These are phyloP conservation scores for Dactylellina haptotyla DNA, from an alignment of 2,329 filamentous ascomycete species.

Conservation along the genomic window DNA sequence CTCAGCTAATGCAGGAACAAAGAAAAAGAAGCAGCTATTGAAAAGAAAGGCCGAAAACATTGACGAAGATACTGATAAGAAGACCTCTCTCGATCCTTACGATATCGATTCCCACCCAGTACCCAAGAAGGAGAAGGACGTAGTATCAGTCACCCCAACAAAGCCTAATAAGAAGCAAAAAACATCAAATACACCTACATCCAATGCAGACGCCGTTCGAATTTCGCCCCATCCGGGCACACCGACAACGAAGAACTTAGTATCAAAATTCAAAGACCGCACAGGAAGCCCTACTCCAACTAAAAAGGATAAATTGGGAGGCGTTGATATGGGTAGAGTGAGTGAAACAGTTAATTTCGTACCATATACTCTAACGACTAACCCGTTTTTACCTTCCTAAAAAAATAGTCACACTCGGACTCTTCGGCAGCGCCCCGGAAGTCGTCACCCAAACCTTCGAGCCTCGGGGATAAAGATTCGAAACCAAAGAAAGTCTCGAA, in stretches of 20 bases:
- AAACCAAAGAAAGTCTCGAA: conserved; percentile 41
- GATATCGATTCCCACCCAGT: conserved; percentile 46
- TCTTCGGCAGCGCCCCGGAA: conserved; percentile 18
- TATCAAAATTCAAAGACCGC: conserved; percentile 48
- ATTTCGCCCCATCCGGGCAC: conserved; percentile 47
- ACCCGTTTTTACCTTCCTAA: too few species aligned
- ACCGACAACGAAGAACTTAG: conserved; percentile 39
- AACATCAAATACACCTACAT: conserved; percentile 43
- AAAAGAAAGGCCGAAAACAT: conserved; percentile 50
- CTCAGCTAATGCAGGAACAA: conserved; percentile 10
- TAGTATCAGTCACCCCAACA: conserved; percentile 26
- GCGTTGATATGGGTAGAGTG: conserved; percentile 34
- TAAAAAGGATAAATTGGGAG: conserved; percentile 43
- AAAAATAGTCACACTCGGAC: conserved; percentile 45
- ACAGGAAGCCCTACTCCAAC: conserved; percentile 42
- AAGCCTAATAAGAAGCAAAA: conserved; percentile 51
- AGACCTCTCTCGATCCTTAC: conserved; percentile 22
- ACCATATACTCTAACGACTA: too few species aligned
- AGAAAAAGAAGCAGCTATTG: conserved; percentile 47
- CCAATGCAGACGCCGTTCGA: conserved; percentile 24
- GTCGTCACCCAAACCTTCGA: conserved; percentile 33
- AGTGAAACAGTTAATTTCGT: too few species aligned
- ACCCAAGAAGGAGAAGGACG: conserved; percentile 36
- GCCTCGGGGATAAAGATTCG: conserved; percentile 35
- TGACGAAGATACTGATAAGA: conserved; percentile 45